Evolutionary conservation across 1,284 basidiomycete genomes (phyloP), one percentile per base, ranked within the genome.

Genomic region (Trichosporon coremiiforme): DNA sequence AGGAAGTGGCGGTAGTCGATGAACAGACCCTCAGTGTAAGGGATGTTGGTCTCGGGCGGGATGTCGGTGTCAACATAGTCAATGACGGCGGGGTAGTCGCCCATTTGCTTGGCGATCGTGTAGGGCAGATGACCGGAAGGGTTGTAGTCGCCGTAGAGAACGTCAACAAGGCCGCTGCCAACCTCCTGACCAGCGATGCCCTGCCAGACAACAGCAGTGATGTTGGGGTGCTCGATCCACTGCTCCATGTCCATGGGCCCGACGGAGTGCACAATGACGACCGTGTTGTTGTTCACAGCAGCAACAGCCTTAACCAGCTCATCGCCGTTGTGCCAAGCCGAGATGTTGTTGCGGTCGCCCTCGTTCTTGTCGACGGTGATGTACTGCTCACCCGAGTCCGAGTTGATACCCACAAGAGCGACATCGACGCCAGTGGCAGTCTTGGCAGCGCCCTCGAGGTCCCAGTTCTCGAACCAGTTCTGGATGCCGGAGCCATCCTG

Each of bases 1-100:
- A 93, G 90, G 78, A 94, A 94, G 79, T 89, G 87, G 36, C 91
- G 85, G 79, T 93, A 93, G 82, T 93, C 92, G 77, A 93, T 89
- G 75, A 88, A 82, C 60, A 93, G 79, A 9, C 87, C 90, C 88
- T 93, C 92, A 4, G 85, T 87, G 80, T 93, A 84, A 17, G 87
- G 79, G n/a, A 90, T 83, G 71, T 88, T 86, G 4, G 90, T 77
- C 72, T 81, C 68, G 64, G 75, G 22, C 31, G 76, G 75, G 6
- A 75, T 66, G 70, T 77, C 70, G 20, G 74, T 71, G 68, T 76
- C 74, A 85, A 92, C 91, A 72, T 84, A 82, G 69, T 79, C 69
- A 73, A 82, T 74, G 71, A 85, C 75, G 15, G 87, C 66, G 25
- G 86, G 81, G 80, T 93, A 95, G 79, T 95, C 93, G 33, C 82